Base-by-base conservation (phyloP, 169 alveolate species). In the Perkinsus olseni region DNA sequence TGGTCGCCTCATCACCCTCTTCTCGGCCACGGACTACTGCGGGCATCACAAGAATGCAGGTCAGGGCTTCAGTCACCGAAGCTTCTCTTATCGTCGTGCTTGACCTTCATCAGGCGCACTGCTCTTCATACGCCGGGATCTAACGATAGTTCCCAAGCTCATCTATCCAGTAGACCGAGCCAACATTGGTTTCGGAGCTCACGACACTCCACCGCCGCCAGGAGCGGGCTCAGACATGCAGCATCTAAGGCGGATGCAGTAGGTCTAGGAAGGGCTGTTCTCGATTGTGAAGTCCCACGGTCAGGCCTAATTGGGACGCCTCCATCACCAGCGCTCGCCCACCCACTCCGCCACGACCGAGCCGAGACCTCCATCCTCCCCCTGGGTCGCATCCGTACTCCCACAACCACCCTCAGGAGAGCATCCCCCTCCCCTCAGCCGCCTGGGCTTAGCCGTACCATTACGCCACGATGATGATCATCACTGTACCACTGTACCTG, bases 21-120 rank as follows among this genome's bases (percentile, higher is more conserved):
- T 99, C 96, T 98, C 99, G 91, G 99, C 99, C 0, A 99, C 99
- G 51, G 99, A 99, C 96, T 99, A 99, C 95, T 99, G 99, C 96
- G 99, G 99, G 93, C 99, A 99, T 95, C 99, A 99, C 96, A 98
- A 98, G 95, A 99, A 99, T 95, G 99, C 99, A 0, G 99, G 99
- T 4, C 28, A 13, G 28, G n/a, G n/a, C n/a, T 62, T 11, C 21
- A 40, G 82, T 0, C 82, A 24, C 98, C 99, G 62, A 45, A 45
- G 24, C 24, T 45, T 45, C 62, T 45, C 17, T 45, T 45, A 17
- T 45, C 62, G 62, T 10, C 17, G 17, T 45, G 6, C 17, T 17
- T 17, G 6, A 17, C 31, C 34, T 4, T 28, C 31, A 62, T 0
- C 31, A 62, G 99, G 82, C 24, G 99, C 99, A 0, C 96, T 99